Evolutionary conservation across 192 early-diverging fungal genomes (phyloP), one percentile per base, ranked within the genome.

Genomic region (Podila clonocystis): DNA sequence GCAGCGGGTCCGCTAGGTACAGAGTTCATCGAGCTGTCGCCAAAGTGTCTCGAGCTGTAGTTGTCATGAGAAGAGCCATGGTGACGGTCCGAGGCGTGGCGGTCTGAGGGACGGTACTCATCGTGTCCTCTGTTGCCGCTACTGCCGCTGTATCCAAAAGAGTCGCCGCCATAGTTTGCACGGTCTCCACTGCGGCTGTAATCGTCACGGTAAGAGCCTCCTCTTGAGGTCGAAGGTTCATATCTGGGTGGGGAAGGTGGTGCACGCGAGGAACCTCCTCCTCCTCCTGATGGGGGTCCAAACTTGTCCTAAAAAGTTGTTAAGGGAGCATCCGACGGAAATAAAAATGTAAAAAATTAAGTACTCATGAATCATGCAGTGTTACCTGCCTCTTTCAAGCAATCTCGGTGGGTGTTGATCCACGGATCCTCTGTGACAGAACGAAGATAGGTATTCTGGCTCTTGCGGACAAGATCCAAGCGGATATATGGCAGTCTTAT

Each of bases 1-100:
- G 70, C 76, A 36, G 76, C 70, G 26, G 76, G 76, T 13, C 76
- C 70, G 28, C 69, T 72, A 24, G 76, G 76, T 6, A 79, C 52
- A 26, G 69, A 57, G 12, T 72, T 33, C 59, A 61, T 61, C 59
- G 59, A 66, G n/a, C 50, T 67, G 26, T 67, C 76, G 13, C 60
- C 61, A 41, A 36, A 63, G 45, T 34, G 28, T 30, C 41, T 63
- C 15, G 38, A 24, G 49, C 61, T 50, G 52, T 36, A 57, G 36
- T 24, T 31, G 36, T 68, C 52, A 0, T 55, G 52, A 7, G 52
- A 7, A 5, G 52, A 55, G 52, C 52, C 24, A 26, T 55, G 52
- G n/a, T 55, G 52, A 26, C 24, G 52, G 24, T 55, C n/a, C n/a
- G 20, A 26, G 52, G n/a, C 3, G 24, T 55, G 52, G 19, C 52